These are phyloP conservation scores for Mycena alexandri DNA, from an alignment of 768 basidiomycete species.

Conservation along the genomic window DNA sequence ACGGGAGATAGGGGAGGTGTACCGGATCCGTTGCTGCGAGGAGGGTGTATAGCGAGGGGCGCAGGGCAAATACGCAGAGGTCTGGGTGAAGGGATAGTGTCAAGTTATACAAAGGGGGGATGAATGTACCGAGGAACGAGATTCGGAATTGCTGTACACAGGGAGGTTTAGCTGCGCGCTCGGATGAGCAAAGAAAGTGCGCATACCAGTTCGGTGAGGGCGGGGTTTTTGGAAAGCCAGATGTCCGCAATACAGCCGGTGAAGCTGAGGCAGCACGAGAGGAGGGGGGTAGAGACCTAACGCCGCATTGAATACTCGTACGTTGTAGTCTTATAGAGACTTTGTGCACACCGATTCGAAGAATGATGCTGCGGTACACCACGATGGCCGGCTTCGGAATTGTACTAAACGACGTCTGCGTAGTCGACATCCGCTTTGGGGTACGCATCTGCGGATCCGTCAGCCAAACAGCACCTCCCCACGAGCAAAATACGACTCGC, in stretches of 20 bases:
- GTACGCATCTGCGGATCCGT: constrained; percentile 4
- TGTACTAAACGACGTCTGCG: neutral
- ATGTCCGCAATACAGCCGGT: constrained; percentile 16
- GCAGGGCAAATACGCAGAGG: constrained; percentile 15
- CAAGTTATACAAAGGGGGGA: neutral
- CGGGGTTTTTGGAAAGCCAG: constrained; percentile 9
- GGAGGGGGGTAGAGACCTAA: constrained; percentile 21
- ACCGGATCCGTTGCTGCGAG: constrained; percentile 11
- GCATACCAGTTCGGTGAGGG: constrained; percentile 19
- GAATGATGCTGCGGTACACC: constrained; percentile 1
- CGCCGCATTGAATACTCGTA: constrained; percentile 1
- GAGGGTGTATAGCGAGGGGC: constrained; percentile 11
- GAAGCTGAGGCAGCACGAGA: constrained; percentile 20
- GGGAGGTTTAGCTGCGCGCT: neutral
- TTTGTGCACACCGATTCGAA: constrained; percentile 6
- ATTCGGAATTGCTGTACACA: constrained; percentile 14
- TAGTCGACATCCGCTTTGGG: neutral
- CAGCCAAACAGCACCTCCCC: neutral
- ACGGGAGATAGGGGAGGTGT: constrained; percentile 12
- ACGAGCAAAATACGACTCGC: constrained; percentile 7
- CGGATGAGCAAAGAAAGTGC: neutral
- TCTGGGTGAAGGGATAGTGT: constrained; percentile 7
- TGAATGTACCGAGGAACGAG: constrained; percentile 15
- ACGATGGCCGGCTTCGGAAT: constrained; percentile 1
- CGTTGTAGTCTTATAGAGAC: constrained; percentile 1